phyloP scores from a whole-genome alignment of 129 eudicot genomes.

The Flaveria robusta region DNA sequence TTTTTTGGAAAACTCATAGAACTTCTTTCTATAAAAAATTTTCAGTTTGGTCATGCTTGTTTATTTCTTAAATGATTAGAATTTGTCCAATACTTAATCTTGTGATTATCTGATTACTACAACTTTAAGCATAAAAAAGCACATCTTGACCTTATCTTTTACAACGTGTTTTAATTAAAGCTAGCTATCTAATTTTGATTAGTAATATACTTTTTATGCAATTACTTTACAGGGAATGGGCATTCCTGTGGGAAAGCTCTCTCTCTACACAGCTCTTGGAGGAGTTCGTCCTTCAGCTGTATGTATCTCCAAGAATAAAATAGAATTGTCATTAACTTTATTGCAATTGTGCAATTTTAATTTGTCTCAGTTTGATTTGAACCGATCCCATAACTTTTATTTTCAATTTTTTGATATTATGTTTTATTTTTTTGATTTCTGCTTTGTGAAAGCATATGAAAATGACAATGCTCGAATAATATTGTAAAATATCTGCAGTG shows the following conservation, averaged over 20 bases:
- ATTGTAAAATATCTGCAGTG: conserved; percentile 53
- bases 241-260: conserved; percentile 95
- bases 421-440: neutral
- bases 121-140: neutral
- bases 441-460: conserved; percentile 1
- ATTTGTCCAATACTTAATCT: neutral
- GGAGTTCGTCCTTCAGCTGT: conserved; percentile 98
- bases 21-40: neutral
- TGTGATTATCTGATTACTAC: neutral
- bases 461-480: neutral
- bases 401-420: neutral
- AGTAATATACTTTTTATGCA: conserved; percentile 3
- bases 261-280: conserved; percentile 96
- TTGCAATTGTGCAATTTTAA: neutral
- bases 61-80: neutral
- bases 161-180: neutral
- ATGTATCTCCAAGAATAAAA: conserved; percentile 38
- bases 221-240: conserved; percentile 84
- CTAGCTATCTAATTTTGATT: neutral
- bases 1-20: neutral
- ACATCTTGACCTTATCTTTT: neutral
- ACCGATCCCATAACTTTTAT: neutral
- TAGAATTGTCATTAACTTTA: neutral
- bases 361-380: neutral
- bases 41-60: neutral